Base-by-base conservation (phyloP, 2,329 filamentous ascomycete species). In the Talaromyces sp. region DNA sequence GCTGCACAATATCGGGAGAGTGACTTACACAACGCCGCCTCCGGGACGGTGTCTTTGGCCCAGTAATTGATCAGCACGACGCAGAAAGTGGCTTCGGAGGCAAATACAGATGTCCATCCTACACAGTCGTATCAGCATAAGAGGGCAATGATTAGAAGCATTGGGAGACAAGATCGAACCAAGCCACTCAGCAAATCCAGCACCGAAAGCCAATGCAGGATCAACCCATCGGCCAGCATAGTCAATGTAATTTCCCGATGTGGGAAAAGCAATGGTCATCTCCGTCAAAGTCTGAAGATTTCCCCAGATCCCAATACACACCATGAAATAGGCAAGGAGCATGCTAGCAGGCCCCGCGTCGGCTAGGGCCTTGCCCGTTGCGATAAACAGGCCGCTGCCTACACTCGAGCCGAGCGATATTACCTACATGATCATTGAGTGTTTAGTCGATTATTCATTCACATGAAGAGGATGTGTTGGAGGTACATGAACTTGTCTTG, bases 101-200 rank as follows among this genome's bases (percentile, higher is more conserved):
- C 21, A 5, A 48, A 25, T 2, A 48, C 44, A 7, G 44, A 12
- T 25, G 21, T 48, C 21, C 44, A 48, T 25, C 44, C 44, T 48
- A 6, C 3, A 16, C 3, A 6, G 1, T 46, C 18, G 11, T 14
- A 14, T 46, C 14, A 46, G 42, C 25, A 7, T 7, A 8, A 40
- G 14, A 40, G 8, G 14, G n/a, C n/a, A n/a, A n/a, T 14, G 4
- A 16, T 3, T 39, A 14, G 7, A 3, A 2, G 14, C 12, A 16
- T 14, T 39, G 14, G 3, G 8, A 8, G 44, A 46, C 12, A 4
- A 55, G 9, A 18, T 31, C 72, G 46, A 73, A 31, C 54, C 54
- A 28, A 58, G 42, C 44, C 44, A 48, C 16, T 48, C 44, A 25
- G 44, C 44, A 48, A 48, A 48, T 5, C 44, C 21, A 25, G 21